Base-by-base conservation (phyloP, 371 early-diverging fungal genomes). In the Chytridium lagenaria region DNA sequence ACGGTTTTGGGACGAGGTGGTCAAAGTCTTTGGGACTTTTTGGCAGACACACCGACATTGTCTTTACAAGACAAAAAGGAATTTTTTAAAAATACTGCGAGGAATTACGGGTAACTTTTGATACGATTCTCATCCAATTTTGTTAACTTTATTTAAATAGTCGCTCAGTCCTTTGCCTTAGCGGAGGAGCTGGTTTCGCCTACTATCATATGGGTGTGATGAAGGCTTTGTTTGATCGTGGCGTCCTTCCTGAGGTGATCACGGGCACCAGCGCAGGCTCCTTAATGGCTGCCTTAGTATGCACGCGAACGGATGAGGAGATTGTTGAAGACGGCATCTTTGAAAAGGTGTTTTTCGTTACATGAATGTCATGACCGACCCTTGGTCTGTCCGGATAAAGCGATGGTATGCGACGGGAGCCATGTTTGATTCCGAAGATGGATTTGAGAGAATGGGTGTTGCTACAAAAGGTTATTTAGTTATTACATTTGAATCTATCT, bases 141-240 rank as follows among this genome's bases (percentile, higher is more conserved):
- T 7, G 44, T 19, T 44, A 12, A 7, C 44, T 19, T 7, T 12
- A 44, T 44, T 7, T 34, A 51, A 28, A 28, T 23, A n/a, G 71
- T 34, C 49, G 88, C 87, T 80, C 69, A 85, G 92, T 80, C 67
- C 85, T 74, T 88, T 91, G 71, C 78, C 83, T 67, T 75, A 74
- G 75, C 30, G 87, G 87, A 15, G 88, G 88, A 5, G 88, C 79
- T 16, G 65, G 76, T 1, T 63, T 83, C 31, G 80, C 81, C n/a
- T 83, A 75, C 50, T 82, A 81, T 70, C 83, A 83, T 61, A 37
- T 82, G 52, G 87, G 87, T 12, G 83, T 87, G 26, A 44, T 82
- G 19, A 84, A 85, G 68, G 76, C 85, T 15, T 59, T 87, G 71
- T 80, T 80, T 44, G 85, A 86, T 28, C 38, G 80, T 28, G 73